Percentiles rank a stretch among this genome's conserved stretches.
phyloP scores from a whole-genome alignment of 2,329 filamentous ascomycete species.

The Stachybotrys echinatus region DNA sequence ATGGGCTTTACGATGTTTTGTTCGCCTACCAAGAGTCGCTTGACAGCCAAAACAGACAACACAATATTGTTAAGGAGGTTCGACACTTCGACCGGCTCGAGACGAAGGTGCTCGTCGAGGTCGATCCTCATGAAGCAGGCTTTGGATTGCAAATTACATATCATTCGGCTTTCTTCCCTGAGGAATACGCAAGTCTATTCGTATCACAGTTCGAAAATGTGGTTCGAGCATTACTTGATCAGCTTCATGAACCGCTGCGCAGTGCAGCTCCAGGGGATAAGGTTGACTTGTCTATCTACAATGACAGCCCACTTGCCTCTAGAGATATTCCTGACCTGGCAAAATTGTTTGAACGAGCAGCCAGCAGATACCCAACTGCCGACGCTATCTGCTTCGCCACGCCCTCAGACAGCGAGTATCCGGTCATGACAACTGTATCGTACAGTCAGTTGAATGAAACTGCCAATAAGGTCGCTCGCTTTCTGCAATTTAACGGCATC shows the following conservation, averaged over 20 bases:
- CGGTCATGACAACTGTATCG: slow-evolving; percentile 41
- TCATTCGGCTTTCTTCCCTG: slow-evolving; percentile 43
- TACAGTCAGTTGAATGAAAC: slow-evolving; percentile 59
- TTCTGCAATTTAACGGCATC: slow-evolving; percentile 43
- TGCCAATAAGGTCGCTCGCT: slow-evolving; percentile 58
- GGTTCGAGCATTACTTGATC: background rate
- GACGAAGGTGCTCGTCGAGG: slow-evolving; percentile 69
- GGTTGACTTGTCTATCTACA: slow-evolving; percentile 41
- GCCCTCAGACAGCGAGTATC: slow-evolving; percentile 12
- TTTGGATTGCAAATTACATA: slow-evolving; percentile 43
- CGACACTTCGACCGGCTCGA: slow-evolving; percentile 68
- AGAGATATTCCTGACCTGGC: slow-evolving; percentile 38
- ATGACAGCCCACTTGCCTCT: slow-evolving; percentile 29
- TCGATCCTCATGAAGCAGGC: slow-evolving; percentile 53
- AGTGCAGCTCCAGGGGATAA: too few relatives aligned
- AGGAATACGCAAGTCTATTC: slow-evolving; percentile 50
- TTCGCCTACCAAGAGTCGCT: slow-evolving; percentile 82
- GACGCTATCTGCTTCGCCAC: slow-evolving; percentile 61
- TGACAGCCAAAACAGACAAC: slow-evolving; percentile 22
- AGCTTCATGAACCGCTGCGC: too few relatives aligned
- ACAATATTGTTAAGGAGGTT: slow-evolving; percentile 42
- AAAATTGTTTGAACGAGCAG: slow-evolving; percentile 49
- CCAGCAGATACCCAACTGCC: slow-evolving; percentile 39
- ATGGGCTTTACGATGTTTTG: slow-evolving; percentile 67
- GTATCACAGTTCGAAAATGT: slow-evolving; percentile 52